phyloP scores from a whole-genome alignment of 306 rosid genomes.

The Cyamopsis tetragonoloba region DNA sequence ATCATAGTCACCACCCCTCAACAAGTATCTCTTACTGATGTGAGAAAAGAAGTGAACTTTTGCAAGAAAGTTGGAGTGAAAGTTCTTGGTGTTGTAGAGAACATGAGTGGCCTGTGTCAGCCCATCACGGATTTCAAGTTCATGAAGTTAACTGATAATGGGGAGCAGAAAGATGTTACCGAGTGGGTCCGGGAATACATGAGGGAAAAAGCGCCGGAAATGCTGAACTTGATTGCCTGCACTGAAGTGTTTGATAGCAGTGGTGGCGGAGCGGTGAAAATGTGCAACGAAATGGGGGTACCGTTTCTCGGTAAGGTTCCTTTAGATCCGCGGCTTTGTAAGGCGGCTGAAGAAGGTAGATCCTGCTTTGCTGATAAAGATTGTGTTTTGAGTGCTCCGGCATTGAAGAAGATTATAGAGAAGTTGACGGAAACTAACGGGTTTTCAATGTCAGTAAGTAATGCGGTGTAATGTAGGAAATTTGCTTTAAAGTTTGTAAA shows the following conservation, averaged over 20 bases:
- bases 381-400: conserved; percentile 65
- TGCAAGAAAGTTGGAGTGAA: conserved; percentile 81
- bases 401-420: conserved; percentile 67
- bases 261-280: conserved; percentile 76
- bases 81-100: conserved; percentile 87
- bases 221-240: conserved; percentile 51
- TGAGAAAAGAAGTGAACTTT: conserved; percentile 81
- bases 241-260: conserved; percentile 85
- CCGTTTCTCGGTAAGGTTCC: conserved; percentile 91
- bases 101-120: conserved; percentile 83
- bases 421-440: conserved; percentile 53
- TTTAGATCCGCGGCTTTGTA: conserved; percentile 83
- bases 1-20: conserved; percentile 94
- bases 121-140: conserved; percentile 64
- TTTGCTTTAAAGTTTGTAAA: neutral
- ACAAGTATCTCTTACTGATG: conserved; percentile 82
- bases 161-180: conserved; percentile 70
- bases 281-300: conserved; percentile 78
- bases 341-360: conserved; percentile 90
- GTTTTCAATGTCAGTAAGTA: conserved; percentile 35
- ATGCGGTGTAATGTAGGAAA: conserved; percentile 41
- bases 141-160: conserved; percentile 45
- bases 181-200: conserved; percentile 57
- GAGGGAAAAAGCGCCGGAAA: conserved; percentile 67
- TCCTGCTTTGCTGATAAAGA: conserved; percentile 72